Evolutionary conservation across 2,329 filamentous ascomycete species (phyloP), one percentile per base, ranked within the genome.

Genomic region (Penicillium sp.): DNA sequence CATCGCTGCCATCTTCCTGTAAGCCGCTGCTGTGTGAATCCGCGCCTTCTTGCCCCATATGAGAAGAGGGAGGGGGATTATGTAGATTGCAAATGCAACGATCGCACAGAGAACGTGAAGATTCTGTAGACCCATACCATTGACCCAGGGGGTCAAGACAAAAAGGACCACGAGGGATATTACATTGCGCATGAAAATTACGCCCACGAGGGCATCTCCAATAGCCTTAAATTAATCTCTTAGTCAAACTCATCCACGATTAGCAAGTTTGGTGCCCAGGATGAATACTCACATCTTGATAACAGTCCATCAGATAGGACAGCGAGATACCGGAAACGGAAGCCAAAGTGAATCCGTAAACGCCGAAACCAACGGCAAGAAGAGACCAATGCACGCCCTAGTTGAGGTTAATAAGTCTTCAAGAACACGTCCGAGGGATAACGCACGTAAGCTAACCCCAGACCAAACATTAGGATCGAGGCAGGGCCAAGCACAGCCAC

Each of bases 151-250:
- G 0, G 71, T 69, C 16, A 80, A 60, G 0, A 70, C 72, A 50
- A 80, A 79, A 10, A 79, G 70, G 23, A 80, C 71, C 28, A 72
- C 69, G 4, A 74, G 74, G 23, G 69, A 68, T 42, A 79, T 68
- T 5, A 68, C 57, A 46, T 80, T 80, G 1, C 77, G 70, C 24
- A 75, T 64, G 49, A 80, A 74, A 0, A 74, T 73, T 1, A 80
- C 66, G 0, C 66, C 72, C 2, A 78, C 74, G 6, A 80, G 63
- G 1, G 76, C 71, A 56, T 80, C 76, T 6, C 72, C 76, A 39
- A 80, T 69, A 28, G 80, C 74, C 68, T n/a, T 79, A 53, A 7
- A 16, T 38, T 38, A 7, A 24, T 2, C 6, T 16, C 8, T 36
- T 16, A 16, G n/a, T 8, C n/a, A 36, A 16, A 8, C 6, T 16